Percentiles rank a stretch among this genome's conserved stretches.
Evolutionary conservation across 768 basidiomycete genomes (phyloP).

Genomic region (Multifurca ochricompacta): DNA sequence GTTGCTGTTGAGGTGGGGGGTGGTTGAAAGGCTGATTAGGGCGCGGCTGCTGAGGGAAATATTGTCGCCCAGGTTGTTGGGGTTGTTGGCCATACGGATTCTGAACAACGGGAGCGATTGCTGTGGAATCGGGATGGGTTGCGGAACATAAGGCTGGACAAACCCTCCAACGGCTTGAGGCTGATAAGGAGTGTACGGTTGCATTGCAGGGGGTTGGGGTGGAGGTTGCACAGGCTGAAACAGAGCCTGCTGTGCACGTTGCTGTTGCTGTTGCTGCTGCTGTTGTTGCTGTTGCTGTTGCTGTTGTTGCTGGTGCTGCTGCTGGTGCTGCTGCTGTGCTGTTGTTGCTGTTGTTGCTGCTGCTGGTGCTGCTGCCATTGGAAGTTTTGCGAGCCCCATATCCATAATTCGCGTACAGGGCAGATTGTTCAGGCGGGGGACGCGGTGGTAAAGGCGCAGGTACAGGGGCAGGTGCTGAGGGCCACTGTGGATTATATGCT

Average conservation of each 20-base stretch:
- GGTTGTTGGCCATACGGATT: conserved; percentile 26
- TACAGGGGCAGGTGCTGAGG: conserved; percentile 39
- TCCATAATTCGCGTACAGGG: conserved; percentile 86
- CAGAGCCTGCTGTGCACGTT: conserved; percentile 41
- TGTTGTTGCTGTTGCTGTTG: conserved; percentile 54
- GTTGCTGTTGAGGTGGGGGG: conserved; percentile 30
- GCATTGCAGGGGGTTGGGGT: conserved; percentile 48
- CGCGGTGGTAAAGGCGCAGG: conserved; percentile 38
- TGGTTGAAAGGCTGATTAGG: conserved; percentile 35
- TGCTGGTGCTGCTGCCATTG: conserved; percentile 64
- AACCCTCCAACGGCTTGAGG: conserved; percentile 50
- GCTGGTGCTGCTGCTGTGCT: too few species aligned
- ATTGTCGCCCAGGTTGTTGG: conserved; percentile 40
- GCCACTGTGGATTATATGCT: conserved; percentile 63
- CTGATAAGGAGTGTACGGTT: conserved; percentile 71
- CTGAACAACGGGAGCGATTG: conserved; percentile 38
- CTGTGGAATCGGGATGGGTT: conserved; percentile 45
- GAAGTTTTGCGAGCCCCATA: conserved; percentile 62
- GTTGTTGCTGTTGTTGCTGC: conserved; percentile 31
- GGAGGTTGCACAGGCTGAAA: conserved; percentile 44
- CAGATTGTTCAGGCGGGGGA: conserved; percentile 71
- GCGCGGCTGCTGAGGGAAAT: conserved; percentile 37
- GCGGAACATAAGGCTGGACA: conserved; percentile 60
- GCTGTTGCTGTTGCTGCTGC: conserved; percentile 57
- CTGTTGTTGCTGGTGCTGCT: too few species aligned